phyloP scores from a whole-genome alignment of 495 filamentous ascomycete genomes.

The Cladorrhinum samala region DNA sequence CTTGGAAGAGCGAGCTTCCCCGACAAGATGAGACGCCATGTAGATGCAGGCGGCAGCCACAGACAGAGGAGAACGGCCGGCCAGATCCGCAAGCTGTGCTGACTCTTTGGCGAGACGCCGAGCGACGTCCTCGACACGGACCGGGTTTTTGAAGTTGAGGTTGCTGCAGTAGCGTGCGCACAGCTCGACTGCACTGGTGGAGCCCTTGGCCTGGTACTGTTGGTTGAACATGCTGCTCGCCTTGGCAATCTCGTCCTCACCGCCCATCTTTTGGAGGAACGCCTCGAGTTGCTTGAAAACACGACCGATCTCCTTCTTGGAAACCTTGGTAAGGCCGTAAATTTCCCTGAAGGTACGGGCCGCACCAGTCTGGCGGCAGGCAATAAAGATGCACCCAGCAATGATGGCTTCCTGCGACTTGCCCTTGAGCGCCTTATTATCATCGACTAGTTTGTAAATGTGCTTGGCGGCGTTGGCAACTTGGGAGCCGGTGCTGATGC shows the following conservation, averaged over 20 bases:
- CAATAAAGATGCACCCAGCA: slow-evolving; percentile 94
- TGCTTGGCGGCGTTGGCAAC: slow-evolving; percentile 85
- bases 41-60: slow-evolving; percentile 94
- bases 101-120: slow-evolving; percentile 68
- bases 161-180: slow-evolving; percentile 84
- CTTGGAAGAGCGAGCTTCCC: slow-evolving; percentile 68
- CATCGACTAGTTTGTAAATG: slow-evolving; percentile 87
- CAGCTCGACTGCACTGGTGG: slow-evolving; percentile 77
- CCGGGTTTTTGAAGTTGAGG: slow-evolving; percentile 58
- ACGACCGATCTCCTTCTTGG: slow-evolving; percentile 93
- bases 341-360: slow-evolving; percentile 91
- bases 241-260: slow-evolving; percentile 30
- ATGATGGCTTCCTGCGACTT: slow-evolving; percentile 92
- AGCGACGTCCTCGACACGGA: slow-evolving; percentile 63
- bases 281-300: slow-evolving; percentile 90
- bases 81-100: slow-evolving; percentile 65
- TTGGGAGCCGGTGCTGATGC: slow-evolving; percentile 69
- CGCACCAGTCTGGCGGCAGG: slow-evolving; percentile 81
- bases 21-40: slow-evolving; percentile 81
- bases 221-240: slow-evolving; percentile 34
- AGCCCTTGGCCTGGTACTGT: slow-evolving; percentile 65
- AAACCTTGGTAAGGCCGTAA: slow-evolving; percentile 83
- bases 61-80: slow-evolving; percentile 89
- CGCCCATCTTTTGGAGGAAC: slow-evolving; percentile 60
- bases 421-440: slow-evolving; percentile 87